Evolutionary conservation across 2,329 filamentous ascomycete genomes (phyloP).

Genomic region (Phialocephala subalpina): DNA sequence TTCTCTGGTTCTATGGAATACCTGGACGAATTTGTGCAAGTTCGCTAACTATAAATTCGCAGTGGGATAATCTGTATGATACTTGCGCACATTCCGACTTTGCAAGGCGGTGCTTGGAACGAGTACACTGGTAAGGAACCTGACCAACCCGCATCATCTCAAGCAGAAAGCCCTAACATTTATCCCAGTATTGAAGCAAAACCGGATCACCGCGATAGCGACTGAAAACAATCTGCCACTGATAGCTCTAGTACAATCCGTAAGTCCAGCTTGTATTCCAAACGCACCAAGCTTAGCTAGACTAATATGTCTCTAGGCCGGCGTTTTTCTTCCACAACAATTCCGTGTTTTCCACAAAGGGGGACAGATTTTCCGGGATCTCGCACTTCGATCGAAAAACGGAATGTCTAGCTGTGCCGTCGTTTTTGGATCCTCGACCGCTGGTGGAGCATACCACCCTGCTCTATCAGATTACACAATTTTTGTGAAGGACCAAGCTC

Average conservation of each 20-base stretch:
- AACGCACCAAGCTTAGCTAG: not conserved
- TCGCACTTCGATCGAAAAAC: constrained; percentile 48
- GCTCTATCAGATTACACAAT: constrained; percentile 53
- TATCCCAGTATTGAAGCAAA: too few relatives aligned
- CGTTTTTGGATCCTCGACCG: constrained; percentile 54
- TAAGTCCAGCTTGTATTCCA: constrained; percentile 12
- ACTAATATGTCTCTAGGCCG: constrained; percentile 41
- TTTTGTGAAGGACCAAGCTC: constrained; percentile 52
- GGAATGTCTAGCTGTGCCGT: constrained; percentile 51
- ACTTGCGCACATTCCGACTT: too few relatives aligned
- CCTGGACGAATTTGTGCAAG: too few relatives aligned
- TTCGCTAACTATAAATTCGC: too few relatives aligned
- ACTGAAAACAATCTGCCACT: constrained; percentile 51
- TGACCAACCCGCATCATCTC: too few relatives aligned
- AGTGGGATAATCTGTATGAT: too few relatives aligned
- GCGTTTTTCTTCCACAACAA: constrained; percentile 52
- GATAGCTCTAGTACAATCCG: constrained; percentile 50
- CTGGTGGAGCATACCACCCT: constrained; percentile 51
- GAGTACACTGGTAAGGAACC: too few relatives aligned
- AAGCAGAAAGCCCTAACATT: too few relatives aligned
- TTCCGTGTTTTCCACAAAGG: constrained; percentile 54
- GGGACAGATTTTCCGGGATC: constrained; percentile 51
- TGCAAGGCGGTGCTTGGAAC: too few relatives aligned
- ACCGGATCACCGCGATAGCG: constrained; percentile 48
- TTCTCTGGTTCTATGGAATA: too few relatives aligned